A percentile compares a stretch with the other conserved stretches of the same genome.
phyloP scores from a whole-genome alignment of 192 early-diverging fungal genomes.

The Ambispora gerdemannii region DNA sequence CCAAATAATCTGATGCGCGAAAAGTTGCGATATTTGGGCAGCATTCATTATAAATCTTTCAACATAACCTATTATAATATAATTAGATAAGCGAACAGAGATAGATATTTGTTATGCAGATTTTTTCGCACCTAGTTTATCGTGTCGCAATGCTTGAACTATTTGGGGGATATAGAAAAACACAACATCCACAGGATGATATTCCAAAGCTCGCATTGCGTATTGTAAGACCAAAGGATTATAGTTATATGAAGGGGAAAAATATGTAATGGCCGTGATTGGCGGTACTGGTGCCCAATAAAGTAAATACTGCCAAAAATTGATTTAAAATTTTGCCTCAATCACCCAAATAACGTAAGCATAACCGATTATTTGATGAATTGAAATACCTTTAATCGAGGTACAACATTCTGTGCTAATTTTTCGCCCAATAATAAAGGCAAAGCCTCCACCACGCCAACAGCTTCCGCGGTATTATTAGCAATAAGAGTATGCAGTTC shows the following conservation, averaged over 20 bases:
- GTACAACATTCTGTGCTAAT: slow-evolving; percentile 33
- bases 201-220: slow-evolving; percentile 85
- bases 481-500: slow-evolving; percentile 65
- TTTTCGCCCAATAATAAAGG: slow-evolving; percentile 68
- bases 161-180: slow-evolving; percentile 99
- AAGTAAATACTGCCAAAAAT: slow-evolving; percentile 58
- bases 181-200: slow-evolving; percentile 87
- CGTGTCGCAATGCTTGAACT: slow-evolving; percentile 91
- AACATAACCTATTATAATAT: slow-evolving; percentile 69
- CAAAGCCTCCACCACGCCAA: slow-evolving; percentile 72
- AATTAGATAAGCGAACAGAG: background rate
- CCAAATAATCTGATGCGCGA: slow-evolving; percentile 99
- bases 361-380: too few relatives aligned
- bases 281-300: slow-evolving; percentile 92
- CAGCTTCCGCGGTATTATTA: slow-evolving; percentile 61
- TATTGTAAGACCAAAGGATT: slow-evolving; percentile 95
- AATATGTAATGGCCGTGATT: slow-evolving; percentile 80
- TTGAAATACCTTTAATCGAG: slow-evolving; percentile 34
- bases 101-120: background rate
- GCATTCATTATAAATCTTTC: slow-evolving; percentile 94
- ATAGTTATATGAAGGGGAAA: slow-evolving; percentile 64
- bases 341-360: background rate
- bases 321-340: background rate
- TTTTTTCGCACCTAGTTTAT: slow-evolving; percentile 44
- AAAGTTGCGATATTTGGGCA: slow-evolving; percentile 88